phyloP scores from a whole-genome alignment of 169 alveolate genomes.

The Cryptosporidium canis region DNA sequence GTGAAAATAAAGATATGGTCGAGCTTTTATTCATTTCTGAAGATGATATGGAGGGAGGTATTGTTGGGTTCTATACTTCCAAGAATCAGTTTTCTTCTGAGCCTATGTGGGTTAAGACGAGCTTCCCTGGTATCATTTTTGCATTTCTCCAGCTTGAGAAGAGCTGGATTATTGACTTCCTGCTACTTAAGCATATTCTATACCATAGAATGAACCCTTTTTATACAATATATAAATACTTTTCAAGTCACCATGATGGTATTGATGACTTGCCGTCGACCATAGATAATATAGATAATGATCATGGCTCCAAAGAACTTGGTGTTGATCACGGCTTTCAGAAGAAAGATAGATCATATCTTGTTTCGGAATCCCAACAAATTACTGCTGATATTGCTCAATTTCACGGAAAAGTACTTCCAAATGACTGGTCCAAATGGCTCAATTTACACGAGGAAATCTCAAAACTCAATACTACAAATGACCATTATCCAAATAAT shows the following conservation, averaged over 20 bases:
- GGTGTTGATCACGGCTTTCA: conserved; percentile 1
- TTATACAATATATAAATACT: background rate
- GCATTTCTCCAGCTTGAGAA: conserved; percentile 67
- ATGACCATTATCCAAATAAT: background rate
- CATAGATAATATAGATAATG: background rate
- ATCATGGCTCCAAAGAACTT: background rate
- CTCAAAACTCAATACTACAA: background rate
- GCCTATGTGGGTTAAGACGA: conserved; percentile 70
- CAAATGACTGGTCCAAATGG: conserved; percentile 43
- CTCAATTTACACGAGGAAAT: background rate
- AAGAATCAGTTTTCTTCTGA: conserved; percentile 8
- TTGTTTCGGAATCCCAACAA: conserved; percentile 47
- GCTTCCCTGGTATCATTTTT: conserved; percentile 48
- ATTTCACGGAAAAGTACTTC: conserved; percentile 55
- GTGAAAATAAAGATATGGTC: conserved; percentile 53
- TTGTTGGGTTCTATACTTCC: conserved; percentile 60
- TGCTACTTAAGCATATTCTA: background rate
- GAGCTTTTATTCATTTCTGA: conserved; percentile 56
- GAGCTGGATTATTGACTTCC: conserved; percentile 61
- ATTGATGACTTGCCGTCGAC: no score
- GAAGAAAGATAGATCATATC: background rate
- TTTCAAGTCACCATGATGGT: no score
- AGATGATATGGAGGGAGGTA: conserved; percentile 26
- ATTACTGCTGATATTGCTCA: conserved; percentile 65
- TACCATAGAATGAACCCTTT: conserved; percentile 46